Evolutionary conservation across 768 basidiomycete genomes (phyloP).

Genomic region (Hysterangium stoloniferum): DNA sequence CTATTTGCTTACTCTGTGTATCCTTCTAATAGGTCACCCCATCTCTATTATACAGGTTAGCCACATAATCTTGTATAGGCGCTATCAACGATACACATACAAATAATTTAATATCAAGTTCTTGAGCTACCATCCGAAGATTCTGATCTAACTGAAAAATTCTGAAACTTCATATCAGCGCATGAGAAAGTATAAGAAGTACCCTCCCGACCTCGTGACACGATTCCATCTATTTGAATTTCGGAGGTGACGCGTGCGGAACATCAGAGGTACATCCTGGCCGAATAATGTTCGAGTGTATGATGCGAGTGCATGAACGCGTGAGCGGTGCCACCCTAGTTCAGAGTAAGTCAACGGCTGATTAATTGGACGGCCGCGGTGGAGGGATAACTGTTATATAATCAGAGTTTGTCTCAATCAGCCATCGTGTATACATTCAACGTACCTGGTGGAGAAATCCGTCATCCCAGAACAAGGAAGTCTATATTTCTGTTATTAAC

Average conservation of each 20-base stretch:
- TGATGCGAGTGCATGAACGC: background rate
- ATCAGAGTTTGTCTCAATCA: no score
- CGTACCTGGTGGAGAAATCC: slow-evolving; percentile 4
- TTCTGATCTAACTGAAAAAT: slow-evolving; percentile 8
- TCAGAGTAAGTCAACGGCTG: slow-evolving; percentile 2
- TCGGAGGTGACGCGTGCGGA: slow-evolving; percentile 11
- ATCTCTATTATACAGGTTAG: background rate
- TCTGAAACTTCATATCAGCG: background rate
- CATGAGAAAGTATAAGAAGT: background rate
- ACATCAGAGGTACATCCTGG: slow-evolving; percentile 6
- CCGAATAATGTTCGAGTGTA: slow-evolving; percentile 6
- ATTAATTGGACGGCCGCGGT: background rate
- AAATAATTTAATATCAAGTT: slow-evolving; percentile 7
- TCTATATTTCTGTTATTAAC: background rate
- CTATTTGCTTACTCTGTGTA: background rate
- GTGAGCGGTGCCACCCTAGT: background rate
- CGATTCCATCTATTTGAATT: slow-evolving; percentile 5
- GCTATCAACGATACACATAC: background rate
- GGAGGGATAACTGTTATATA: background rate
- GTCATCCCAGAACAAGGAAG: slow-evolving; percentile 3
- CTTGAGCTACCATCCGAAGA: slow-evolving; percentile 1
- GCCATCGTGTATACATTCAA: background rate
- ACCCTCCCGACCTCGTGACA: background rate
- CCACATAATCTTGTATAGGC: background rate
- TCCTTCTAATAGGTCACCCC: slow-evolving; percentile 4